Base-by-base conservation (phyloP, 805 yeast genomes). In the Grigorovia transvaalensis region DNA sequence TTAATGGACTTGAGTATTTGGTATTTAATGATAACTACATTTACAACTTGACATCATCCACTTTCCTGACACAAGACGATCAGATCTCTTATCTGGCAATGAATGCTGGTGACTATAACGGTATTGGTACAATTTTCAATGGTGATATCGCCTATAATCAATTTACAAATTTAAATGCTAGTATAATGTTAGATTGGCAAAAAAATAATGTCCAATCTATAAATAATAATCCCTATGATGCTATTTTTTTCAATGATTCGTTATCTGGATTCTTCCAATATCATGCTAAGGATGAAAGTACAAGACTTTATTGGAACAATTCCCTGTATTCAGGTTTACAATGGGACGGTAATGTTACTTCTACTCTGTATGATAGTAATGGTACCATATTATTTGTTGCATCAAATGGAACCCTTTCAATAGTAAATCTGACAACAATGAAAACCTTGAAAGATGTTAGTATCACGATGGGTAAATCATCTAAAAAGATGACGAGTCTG, bases 351-450 rank as follows among this genome's bases (percentile, higher is more conserved):
- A 18, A 49, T 1, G 48, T 66, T 4, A 58, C 59, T 48, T 38
- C 64, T n/a, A 45, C 65, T 40, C 44, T 66, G 12, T 61, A 63
- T 40, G 56, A 64, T 4, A 59, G 59, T 4, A 60, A 65, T 38
- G 63, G 59, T 11, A 54, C 63, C 2, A 19, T 62, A 11, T 40
- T 66, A 19, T 57, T 57, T 1, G 55, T 63, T 38, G 66, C 30
- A 8, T 15, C 30, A 19, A 38, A 9, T 38, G 33, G 19, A 15
- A n/a, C 33, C 4, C 6, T 67, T n/a, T 49, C 56, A 11, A 40
- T 67, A 1, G 50, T 59, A 11, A 65, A 76, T 2, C 61, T 80
- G 29, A 61, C 79, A 0, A 57, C 66, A 2, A 84, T 84, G 15
- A 75, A 81, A 0, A 63, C 65, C 17, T 62, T 81, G 23, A 64